phyloP scores from a whole-genome alignment of 2,329 filamentous ascomycete species.

The Seiridium unicorne region DNA sequence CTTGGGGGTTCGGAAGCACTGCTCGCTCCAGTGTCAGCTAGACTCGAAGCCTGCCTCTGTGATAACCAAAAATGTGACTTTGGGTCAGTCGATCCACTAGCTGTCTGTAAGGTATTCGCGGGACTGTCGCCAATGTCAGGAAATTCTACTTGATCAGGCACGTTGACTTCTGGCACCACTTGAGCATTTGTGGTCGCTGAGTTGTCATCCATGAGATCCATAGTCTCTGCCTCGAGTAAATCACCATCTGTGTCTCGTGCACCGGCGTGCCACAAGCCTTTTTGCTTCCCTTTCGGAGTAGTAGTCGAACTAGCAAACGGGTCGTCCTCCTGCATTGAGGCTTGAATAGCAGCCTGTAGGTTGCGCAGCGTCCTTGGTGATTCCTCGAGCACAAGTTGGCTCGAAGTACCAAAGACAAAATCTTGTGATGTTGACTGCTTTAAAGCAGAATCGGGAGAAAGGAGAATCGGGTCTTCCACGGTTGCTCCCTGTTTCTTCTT shows the following conservation, averaged over 20 bases:
- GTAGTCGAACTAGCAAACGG: slow-evolving; percentile 32
- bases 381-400: slow-evolving; percentile 73
- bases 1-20: background rate
- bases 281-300: slow-evolving; percentile 8
- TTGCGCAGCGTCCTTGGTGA: slow-evolving; percentile 65
- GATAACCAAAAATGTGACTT: slow-evolving; percentile 17
- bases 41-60: slow-evolving; percentile 1
- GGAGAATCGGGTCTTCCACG: slow-evolving; percentile 48
- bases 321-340: slow-evolving; percentile 49
- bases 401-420: slow-evolving; percentile 83
- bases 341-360: slow-evolving; percentile 59
- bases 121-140: slow-evolving; percentile 27
- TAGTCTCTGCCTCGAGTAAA: slow-evolving; percentile 60
- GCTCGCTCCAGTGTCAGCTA: background rate
- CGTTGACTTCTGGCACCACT: slow-evolving; percentile 12
- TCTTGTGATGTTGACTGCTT: slow-evolving; percentile 67
- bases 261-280: slow-evolving; percentile 67
- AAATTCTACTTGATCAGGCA: slow-evolving; percentile 16
- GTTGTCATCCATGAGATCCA: slow-evolving; percentile 53
- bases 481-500: slow-evolving; percentile 35
- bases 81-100: background rate
- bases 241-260: slow-evolving; percentile 65
- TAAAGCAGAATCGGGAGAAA: slow-evolving; percentile 68
- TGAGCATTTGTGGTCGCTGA: background rate
- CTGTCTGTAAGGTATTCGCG: slow-evolving; percentile 4